Evolutionary conservation across 2,329 filamentous ascomycete genomes (phyloP), one percentile per base, ranked within the genome.

Genomic region (Fusarium setosum): DNA sequence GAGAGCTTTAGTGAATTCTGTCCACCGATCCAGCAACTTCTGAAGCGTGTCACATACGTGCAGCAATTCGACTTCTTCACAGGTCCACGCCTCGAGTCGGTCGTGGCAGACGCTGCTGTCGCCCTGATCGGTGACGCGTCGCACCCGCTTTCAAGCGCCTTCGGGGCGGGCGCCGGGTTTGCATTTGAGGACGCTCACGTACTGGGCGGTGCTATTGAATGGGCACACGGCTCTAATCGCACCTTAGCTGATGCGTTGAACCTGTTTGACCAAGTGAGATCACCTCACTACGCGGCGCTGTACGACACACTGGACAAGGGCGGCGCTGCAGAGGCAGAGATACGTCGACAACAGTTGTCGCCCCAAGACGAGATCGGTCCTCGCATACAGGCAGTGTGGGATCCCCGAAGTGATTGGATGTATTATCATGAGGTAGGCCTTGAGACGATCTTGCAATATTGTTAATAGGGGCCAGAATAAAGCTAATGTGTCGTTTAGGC

Each of bases 101-200:
- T 48, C 24, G 21, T 34, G 2, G 9, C 24, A 10, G 21, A 41
- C 12, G 24, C 26, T 12, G n/a, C 4, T 15, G 15, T 40, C 4
- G 41, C 34, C 3, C 23, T 55, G 12, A 55, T 55, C 13, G 52
- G 41, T 8, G 52, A 76, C 72, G 47, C 35, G 24, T 51, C 55
- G 6, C 47, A 58, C 44, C 31, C 55, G 11, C 20, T 50, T 17
- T 38, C 31, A 4, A 31, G 45, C 1, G 31, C 31, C 20, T 55
- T 47, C n/a, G 52, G 52, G 13, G 31, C 41, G 5, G 52, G 52
- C 4, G 42, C 41, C 9, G 52, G 32, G 5, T 55, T 55, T 18
- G 52, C 41, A 15, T 17, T 47, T 5, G 41, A 55, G 17, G 41
- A 47, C 20, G 52, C 32, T 8, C 12, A 29, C 11, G 38, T 37